Conservation (phyloP, 257 asterid species). For the Plantago ovata region DNA sequence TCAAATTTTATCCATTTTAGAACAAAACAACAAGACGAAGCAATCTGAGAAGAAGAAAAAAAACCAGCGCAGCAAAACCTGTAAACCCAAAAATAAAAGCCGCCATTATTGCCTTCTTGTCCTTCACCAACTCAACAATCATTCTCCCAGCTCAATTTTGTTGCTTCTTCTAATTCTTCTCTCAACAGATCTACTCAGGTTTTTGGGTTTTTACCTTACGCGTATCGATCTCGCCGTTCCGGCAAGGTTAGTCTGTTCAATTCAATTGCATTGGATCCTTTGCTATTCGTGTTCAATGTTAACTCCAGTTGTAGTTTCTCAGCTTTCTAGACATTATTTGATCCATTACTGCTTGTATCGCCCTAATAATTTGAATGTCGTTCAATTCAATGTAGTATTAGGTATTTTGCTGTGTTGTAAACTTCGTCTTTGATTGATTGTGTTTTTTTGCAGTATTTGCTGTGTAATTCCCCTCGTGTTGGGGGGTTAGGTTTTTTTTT, state of each 20-base stretch:
- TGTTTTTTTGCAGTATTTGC: slow-evolving; percentile 14
- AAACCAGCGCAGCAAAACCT: background rate
- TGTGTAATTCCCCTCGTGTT: slow-evolving; percentile 23
- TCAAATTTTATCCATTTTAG: background rate
- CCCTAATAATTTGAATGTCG: no score
- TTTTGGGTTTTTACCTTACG: background rate
- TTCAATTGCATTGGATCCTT: no score
- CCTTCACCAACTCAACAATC: slow-evolving; percentile 14
- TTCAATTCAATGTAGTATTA: no score
- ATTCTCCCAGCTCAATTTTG: slow-evolving; percentile 15
- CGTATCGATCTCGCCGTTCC: slow-evolving; percentile 17
- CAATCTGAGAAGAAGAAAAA: background rate
- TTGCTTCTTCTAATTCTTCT: background rate
- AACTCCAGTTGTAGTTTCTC: no score
- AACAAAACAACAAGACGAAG: background rate
- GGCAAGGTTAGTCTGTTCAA: slow-evolving; percentile 24
- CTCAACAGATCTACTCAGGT: slow-evolving; percentile 18
- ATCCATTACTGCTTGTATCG: no score
- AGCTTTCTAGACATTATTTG: no score
- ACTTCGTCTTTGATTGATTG: slow-evolving; percentile 14
- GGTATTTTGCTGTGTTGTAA: background rate
- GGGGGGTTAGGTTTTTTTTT: slow-evolving; percentile 31
- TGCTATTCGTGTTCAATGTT: background rate
- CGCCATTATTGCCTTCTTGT: slow-evolving; percentile 27
- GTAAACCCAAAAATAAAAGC: slow-evolving; percentile 1